Conservation (phyloP, 257 asterid species). For the Lithospermum erythrorhizon region DNA sequence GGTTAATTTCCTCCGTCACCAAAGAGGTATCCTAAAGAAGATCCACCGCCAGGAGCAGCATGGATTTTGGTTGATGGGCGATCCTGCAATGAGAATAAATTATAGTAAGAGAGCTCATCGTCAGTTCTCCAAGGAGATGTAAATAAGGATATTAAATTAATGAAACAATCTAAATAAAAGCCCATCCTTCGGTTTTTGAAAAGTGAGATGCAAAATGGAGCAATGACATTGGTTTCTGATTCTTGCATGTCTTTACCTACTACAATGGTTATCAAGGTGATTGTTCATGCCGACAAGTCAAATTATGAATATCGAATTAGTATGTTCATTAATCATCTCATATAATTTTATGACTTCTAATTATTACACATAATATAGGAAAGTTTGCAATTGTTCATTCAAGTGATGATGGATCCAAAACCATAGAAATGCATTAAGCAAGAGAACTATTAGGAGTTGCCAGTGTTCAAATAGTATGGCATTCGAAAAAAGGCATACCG, state of each 20-base stretch:
- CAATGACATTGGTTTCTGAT: too few species aligned
- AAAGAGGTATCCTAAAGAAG: slow-evolving; percentile 60
- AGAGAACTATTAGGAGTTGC: too few species aligned
- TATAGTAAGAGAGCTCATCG: not conserved
- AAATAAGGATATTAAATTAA: too few species aligned
- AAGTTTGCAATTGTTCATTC: not conserved
- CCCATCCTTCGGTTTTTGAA: too few species aligned
- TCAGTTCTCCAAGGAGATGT: not conserved
- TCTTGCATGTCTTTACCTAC: too few species aligned
- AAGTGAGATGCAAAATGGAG: too few species aligned
- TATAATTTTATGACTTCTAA: not conserved
- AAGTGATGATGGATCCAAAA: not conserved
- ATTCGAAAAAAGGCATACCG: not conserved
- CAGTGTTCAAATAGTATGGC: too few species aligned
- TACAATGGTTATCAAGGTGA: not conserved
- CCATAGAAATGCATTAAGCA: too few species aligned
- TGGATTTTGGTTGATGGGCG: slow-evolving; percentile 82
- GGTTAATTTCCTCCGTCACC: slow-evolving; percentile 43
- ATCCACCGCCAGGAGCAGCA: slow-evolving; percentile 84
- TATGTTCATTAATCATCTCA: not conserved
- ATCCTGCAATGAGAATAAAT: slow-evolving; percentile 25
- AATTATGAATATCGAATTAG: too few species aligned
- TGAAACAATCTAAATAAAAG: too few species aligned
- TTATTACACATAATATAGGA: not conserved
- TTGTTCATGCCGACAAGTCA: not conserved